These are phyloP conservation scores for Oryza meridionalis DNA, from an alignment of 176 grass and related monocot species.

Conservation along the genomic window DNA sequence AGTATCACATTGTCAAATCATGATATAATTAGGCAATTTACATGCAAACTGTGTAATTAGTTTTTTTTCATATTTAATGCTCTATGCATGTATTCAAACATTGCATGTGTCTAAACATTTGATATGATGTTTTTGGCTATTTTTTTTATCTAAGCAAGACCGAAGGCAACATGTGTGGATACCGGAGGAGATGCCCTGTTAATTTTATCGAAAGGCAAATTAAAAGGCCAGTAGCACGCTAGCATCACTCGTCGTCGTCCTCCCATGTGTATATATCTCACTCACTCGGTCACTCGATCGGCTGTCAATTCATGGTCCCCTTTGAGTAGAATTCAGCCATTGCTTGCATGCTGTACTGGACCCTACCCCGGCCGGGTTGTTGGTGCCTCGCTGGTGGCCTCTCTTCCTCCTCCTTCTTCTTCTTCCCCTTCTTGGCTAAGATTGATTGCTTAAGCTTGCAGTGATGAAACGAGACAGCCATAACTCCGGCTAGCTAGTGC, in stretches of 20 bases:
- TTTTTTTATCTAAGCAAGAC: no score
- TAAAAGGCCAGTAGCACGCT: no score
- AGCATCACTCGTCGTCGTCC: neutral
- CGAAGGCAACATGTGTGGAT: neutral
- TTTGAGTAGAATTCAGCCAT: neutral
- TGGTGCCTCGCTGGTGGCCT: neutral
- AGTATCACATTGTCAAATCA: no score
- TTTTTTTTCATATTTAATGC: no score
- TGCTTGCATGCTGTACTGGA: conserved; percentile 14
- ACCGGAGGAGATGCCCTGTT: neutral
- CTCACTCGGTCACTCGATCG: neutral
- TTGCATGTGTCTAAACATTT: no score
- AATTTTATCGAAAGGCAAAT: neutral
- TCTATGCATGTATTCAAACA: no score
- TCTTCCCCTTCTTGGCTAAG: neutral
- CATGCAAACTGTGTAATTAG: no score
- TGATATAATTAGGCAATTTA: no score
- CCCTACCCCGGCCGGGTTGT: conserved; percentile 26
- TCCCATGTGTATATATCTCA: neutral
- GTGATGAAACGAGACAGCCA: neutral
- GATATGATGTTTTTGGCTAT: no score
- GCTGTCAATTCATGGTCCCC: conserved; percentile 29
- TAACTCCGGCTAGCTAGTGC: conserved; percentile 8
- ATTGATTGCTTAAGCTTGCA: conserved; percentile 1
- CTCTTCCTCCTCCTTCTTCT: neutral